Conservation (phyloP, 768 basidiomycete species). For the Lactarius quietus region DNA sequence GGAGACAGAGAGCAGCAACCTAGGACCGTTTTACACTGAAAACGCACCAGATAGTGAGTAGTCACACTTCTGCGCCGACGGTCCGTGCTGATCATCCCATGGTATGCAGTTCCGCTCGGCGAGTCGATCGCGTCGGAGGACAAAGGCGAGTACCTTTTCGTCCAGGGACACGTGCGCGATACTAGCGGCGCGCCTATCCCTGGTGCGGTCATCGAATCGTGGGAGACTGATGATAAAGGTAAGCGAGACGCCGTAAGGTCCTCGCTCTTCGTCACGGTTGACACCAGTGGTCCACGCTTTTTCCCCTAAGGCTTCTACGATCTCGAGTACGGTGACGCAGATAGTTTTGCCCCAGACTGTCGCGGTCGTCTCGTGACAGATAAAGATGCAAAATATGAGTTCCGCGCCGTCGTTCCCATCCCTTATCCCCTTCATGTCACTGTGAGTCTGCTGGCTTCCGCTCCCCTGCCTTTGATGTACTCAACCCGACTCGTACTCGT, state of each 20-base stretch:
- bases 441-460: conserved; percentile 32
- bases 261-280: not conserved
- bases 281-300: too few species aligned
- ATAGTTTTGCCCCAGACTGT: conserved; percentile 62
- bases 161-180: conserved; percentile 62
- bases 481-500: conserved; percentile 5
- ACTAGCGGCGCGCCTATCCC: conserved; percentile 61
- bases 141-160: conserved; percentile 80
- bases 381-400: conserved; percentile 62
- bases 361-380: conserved; percentile 59
- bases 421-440: conserved; percentile 78
- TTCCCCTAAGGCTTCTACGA: conserved; percentile 34
- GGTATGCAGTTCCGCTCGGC: conserved; percentile 53
- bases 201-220: conserved; percentile 69
- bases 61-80: not conserved
- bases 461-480: not conserved
- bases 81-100: not conserved
- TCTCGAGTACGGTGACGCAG: conserved; percentile 53
- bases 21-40: conserved; percentile 81
- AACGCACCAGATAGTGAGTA: conserved; percentile 67
- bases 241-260: conserved; percentile 25
- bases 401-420: conserved; percentile 66
- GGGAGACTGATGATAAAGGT: conserved; percentile 72
- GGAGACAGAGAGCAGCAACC: conserved; percentile 70
- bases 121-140: conserved; percentile 83